Conservation (phyloP, 805 yeast species). For the Ogataea populi-albae region DNA sequence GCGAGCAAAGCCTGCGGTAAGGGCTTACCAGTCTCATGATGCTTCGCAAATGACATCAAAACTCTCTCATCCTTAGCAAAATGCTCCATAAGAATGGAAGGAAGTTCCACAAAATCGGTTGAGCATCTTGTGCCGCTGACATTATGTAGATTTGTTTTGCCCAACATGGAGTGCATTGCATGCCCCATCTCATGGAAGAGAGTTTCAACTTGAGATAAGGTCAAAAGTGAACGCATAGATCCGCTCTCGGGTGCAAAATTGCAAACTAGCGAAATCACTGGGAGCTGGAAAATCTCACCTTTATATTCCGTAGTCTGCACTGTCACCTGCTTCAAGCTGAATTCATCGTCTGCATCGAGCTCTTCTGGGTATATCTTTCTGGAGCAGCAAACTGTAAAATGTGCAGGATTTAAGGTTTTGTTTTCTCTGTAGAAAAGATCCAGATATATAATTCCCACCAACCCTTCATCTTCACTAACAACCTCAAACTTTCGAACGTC, state of each 20-base stretch:
- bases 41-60: slow-evolving; percentile 66
- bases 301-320: slow-evolving; percentile 35
- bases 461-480: slow-evolving; percentile 56
- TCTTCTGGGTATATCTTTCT: slow-evolving; percentile 66
- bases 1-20: slow-evolving; percentile 51
- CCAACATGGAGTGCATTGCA: slow-evolving; percentile 97
- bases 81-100: slow-evolving; percentile 94
- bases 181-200: slow-evolving; percentile 99
- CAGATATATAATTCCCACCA: slow-evolving; percentile 80
- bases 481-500: slow-evolving; percentile 84
- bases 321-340: slow-evolving; percentile 32
- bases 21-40: slow-evolving; percentile 62
- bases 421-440: slow-evolving; percentile 80
- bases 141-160: slow-evolving; percentile 84
- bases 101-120: slow-evolving; percentile 94
- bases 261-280: slow-evolving; percentile 86
- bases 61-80: slow-evolving; percentile 84
- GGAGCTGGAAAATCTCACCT: slow-evolving; percentile 67
- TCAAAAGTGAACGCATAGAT: slow-evolving; percentile 51
- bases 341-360: slow-evolving; percentile 36
- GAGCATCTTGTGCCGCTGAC: slow-evolving; percentile 94
- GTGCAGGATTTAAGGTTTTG: slow-evolving; percentile 85
- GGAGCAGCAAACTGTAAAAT: slow-evolving; percentile 94
- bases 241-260: slow-evolving; percentile 55
- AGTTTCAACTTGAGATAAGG: slow-evolving; percentile 83